Evolutionary conservation across 805 yeast genomes (phyloP).

Genomic region (Phaffomyces opuntiae): DNA sequence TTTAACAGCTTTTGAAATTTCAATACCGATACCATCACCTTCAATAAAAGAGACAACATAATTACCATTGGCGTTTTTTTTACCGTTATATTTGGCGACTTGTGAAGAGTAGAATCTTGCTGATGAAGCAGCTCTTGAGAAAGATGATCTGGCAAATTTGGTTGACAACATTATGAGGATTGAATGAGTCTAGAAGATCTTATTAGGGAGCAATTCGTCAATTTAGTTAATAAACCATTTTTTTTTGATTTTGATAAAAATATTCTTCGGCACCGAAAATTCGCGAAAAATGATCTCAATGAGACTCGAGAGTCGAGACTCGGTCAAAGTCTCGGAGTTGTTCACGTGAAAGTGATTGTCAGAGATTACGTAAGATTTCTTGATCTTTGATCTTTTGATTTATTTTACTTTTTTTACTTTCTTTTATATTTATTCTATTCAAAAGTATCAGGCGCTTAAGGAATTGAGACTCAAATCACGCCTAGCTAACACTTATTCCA

Average conservation of each 20-base stretch:
- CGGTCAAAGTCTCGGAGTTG: background rate
- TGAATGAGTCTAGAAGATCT: slow-evolving; percentile 40
- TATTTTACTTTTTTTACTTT: background rate
- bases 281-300: background rate
- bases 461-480: too few species aligned
- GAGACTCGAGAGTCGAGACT: background rate
- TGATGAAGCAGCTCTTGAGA: slow-evolving; percentile 2
- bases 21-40: slow-evolving; percentile 98
- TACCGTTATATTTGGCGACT: slow-evolving; percentile 63
- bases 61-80: slow-evolving; percentile 68
- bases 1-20: slow-evolving; percentile 91
- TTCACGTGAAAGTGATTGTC: background rate
- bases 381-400: background rate
- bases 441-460: too few species aligned
- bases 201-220: background rate
- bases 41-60: slow-evolving; percentile 93
- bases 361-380: too few species aligned
- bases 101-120: slow-evolving; percentile 31
- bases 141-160: slow-evolving; percentile 67
- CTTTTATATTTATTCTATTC: background rate
- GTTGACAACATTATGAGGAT: slow-evolving; percentile 61
- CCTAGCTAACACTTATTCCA: too few species aligned
- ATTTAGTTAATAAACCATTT: background rate
- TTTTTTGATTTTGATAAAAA: slow-evolving; percentile 1
- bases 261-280: slow-evolving; percentile 8